A percentile compares a stretch with the other conserved stretches of the same genome.
phyloP scores from a whole-genome alignment of 495 filamentous ascomycete genomes.

The Penicillium silybi region DNA sequence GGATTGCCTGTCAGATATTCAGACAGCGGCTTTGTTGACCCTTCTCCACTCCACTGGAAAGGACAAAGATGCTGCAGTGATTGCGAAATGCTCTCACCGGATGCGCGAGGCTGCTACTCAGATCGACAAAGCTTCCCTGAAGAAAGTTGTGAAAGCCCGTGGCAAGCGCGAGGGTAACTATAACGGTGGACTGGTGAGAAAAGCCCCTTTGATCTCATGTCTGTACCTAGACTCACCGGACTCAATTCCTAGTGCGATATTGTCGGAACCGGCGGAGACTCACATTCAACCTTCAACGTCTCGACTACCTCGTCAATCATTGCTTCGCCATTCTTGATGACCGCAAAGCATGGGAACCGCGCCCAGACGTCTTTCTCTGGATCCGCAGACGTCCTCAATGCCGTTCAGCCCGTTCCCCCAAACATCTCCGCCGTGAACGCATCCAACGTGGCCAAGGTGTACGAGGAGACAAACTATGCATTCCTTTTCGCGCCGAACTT shows the following conservation, averaged over 20 bases:
- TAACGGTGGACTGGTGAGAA: conserved; percentile 59
- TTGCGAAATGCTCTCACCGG: conserved; percentile 65
- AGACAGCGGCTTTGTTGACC: conserved; percentile 80
- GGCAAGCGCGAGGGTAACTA: conserved; percentile 66
- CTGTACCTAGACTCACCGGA: background rate
- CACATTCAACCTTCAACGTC: conserved; percentile 97
- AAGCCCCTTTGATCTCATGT: background rate
- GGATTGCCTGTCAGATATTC: conserved; percentile 74
- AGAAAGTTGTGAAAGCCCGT: conserved; percentile 51
- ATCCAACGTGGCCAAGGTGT: conserved; percentile 62
- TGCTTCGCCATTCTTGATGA: conserved; percentile 72
- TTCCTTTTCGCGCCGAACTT: conserved; percentile 97
- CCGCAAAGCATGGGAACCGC: conserved; percentile 93
- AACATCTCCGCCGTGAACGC: conserved; percentile 69
- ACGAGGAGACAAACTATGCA: conserved; percentile 76
- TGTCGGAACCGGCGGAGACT: conserved; percentile 95
- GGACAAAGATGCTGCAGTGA: conserved; percentile 74
- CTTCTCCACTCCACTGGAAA: conserved; percentile 81
- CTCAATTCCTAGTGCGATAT: conserved; percentile 71
- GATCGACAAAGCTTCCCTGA: conserved; percentile 58
- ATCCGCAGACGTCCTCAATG: conserved; percentile 84
- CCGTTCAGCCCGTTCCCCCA: conserved; percentile 64
- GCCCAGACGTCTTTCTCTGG: conserved; percentile 95
- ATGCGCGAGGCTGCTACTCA: conserved; percentile 68
- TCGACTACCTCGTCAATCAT: conserved; percentile 91